Base-by-base conservation (phyloP, 2,329 filamentous ascomycete genomes). In the Trichoderma sp. region DNA sequence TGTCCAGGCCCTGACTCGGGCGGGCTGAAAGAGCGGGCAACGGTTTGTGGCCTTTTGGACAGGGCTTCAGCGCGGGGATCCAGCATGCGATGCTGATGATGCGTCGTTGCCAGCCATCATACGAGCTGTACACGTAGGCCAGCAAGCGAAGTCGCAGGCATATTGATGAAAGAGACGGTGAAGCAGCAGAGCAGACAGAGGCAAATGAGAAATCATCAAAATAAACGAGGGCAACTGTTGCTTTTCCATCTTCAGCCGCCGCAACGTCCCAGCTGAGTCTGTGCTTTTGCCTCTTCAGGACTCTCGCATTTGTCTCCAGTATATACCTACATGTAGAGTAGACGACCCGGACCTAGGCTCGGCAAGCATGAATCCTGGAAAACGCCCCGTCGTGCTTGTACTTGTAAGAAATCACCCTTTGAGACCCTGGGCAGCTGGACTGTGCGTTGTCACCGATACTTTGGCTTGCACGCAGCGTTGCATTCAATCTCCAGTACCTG, bases 231-330 rank as follows among this genome's bases (percentile, higher is more conserved):
- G 39, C 7, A n/a, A n/a, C 14, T 46, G n/a, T 49, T 49, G 8
- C 11, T 11, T 49, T 49, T 24, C 7, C 46, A 13, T 49, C n/a
- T 13, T 24, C 10, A 49, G 46, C 46, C 21, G 46, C 43, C 11
- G 46, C n/a, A 21, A 21, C 46, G 46, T 24, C 46, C 21, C 46
- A 49, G 21, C 46, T 49, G n/a, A 21, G 46, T 24, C 46, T 49
- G 46, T 49, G 46, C 46, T 49, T 49, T 49, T 49, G 46, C 46
- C 46, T 24, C n/a, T 49, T 49, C n/a, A 24, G 46, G 46, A 49
- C 46, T 21, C 46, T 24, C 46, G 46, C 46, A 49, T 49, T 8
- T 4, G 46, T 49, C 46, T 24, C 46, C 21, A 49, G 4, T 4
- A 49, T n/a, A 18, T n/a, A n/a, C n/a, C 28, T 30, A 30, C n/a